Evolutionary conservation across 108 stramenopile species (phyloP).

Genomic region (Cyclostephanos invisitatus): DNA sequence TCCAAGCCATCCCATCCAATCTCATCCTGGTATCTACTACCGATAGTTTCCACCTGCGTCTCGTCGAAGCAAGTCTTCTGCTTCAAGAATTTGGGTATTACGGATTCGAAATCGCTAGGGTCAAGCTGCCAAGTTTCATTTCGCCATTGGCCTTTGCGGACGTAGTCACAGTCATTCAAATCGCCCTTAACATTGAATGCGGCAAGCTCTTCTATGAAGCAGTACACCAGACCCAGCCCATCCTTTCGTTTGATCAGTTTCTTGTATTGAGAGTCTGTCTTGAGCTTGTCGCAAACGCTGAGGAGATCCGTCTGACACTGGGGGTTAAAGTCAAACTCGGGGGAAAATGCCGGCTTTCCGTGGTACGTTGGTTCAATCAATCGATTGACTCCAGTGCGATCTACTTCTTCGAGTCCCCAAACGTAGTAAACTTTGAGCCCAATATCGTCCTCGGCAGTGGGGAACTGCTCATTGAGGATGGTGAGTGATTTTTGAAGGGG

Average conservation of each 20-base stretch:
- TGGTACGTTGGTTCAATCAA: slow-evolving; percentile 41
- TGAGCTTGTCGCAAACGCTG: slow-evolving; percentile 40
- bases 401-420: slow-evolving; percentile 55
- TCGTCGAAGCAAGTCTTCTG: slow-evolving; percentile 43
- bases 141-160: slow-evolving; percentile 43
- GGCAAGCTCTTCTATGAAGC: slow-evolving; percentile 56
- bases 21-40: slow-evolving; percentile 27
- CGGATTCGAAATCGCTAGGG: slow-evolving; percentile 4
- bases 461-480: slow-evolving; percentile 45
- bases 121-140: slow-evolving; percentile 44
- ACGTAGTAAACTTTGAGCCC: slow-evolving; percentile 52
- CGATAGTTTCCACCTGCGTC: slow-evolving; percentile 37
- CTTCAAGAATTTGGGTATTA: slow-evolving; percentile 37
- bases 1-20: slow-evolving; percentile 49
- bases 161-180: slow-evolving; percentile 43
- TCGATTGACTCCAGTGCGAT: slow-evolving; percentile 53
- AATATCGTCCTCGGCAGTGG: slow-evolving; percentile 46
- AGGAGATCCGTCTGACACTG: slow-evolving; percentile 54
- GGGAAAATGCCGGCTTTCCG: slow-evolving; percentile 38
- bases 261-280: slow-evolving; percentile 34
- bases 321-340: slow-evolving; percentile 43
- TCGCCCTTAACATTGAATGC: slow-evolving; percentile 47
- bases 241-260: slow-evolving; percentile 48
- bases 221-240: slow-evolving; percentile 48
- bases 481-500: slow-evolving; percentile 55